phyloP scores from a whole-genome alignment of 345 rosid species.

The Salix brachista region DNA sequence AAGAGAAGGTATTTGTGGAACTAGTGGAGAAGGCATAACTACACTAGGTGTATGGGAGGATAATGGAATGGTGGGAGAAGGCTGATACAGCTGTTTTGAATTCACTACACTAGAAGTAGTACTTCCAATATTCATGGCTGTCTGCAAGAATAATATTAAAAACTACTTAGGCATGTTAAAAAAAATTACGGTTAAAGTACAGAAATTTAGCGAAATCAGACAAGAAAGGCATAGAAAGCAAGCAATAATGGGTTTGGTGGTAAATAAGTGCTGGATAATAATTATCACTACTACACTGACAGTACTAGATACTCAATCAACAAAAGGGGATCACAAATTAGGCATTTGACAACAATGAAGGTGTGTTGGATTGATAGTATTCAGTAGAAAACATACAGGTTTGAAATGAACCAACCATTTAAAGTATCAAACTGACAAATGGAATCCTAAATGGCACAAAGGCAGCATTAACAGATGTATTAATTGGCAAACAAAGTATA shows the following conservation, averaged over 20 bases:
- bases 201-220: background rate
- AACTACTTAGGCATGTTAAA: constrained; percentile 1
- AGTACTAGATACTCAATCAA: background rate
- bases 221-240: background rate
- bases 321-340: background rate
- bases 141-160: constrained; percentile 29
- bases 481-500: background rate
- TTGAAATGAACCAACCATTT: background rate
- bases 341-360: background rate
- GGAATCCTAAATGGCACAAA: background rate
- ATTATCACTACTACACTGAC: background rate
- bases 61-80: constrained; percentile 34
- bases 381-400: background rate
- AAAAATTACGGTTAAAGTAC: background rate
- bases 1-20: constrained; percentile 34
- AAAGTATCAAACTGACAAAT: background rate
- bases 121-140: constrained; percentile 39
- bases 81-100: constrained; percentile 36
- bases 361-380: background rate
- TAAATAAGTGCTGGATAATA: background rate
- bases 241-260: background rate
- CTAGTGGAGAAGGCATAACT: constrained; percentile 26
- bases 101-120: constrained; percentile 27
- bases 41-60: constrained; percentile 31
- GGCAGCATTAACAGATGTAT: background rate